Base-by-base conservation (phyloP, 2,329 filamentous ascomycete species). In the Penicillium thymicola region DNA sequence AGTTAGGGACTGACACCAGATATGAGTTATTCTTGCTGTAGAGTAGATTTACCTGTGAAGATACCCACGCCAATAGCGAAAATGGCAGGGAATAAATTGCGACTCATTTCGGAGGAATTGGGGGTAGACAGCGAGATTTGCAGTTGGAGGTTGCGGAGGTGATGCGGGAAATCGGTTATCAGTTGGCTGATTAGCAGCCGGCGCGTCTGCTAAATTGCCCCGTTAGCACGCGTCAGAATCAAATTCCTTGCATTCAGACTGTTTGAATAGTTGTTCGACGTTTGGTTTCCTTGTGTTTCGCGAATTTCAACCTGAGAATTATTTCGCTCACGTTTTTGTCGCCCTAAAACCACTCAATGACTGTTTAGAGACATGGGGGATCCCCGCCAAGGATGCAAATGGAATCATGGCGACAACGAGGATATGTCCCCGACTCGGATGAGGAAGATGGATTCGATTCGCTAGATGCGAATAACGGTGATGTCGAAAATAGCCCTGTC, bases 351-450 rank as follows among this genome's bases (percentile, higher is more conserved):
- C 55, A 50, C 58, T 65, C 49, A 34, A 72, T 72, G 70, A 60
- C 51, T 45, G 48, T 44, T 44, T 72, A 70, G 60, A 69, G 71
- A 68, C 60, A 75, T 75, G 73, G 72, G 69, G 62, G 55, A 69
- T 65, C 60, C 61, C 61, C 66, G 61, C 65, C 67, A 57, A 66
- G 62, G 57, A 65, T 63, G 67, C 70, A 70, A 74, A 77, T 76
- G 74, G 74, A 77, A 73, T 70, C 72, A 74, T 81, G 79, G 79
- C 76, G 75, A 67, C 72, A 76, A 68, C 74, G 76, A 70, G 79
- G 79, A 51, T 81, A 76, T 73, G 79, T 81, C 59, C 77, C 77
- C 59, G 79, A 81, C 67, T 81, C 79, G 42, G 79, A 81, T 58
- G 75, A 77, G 21, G 76, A 77, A 46, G 76, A 75, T 46, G 73